Percentiles rank a stretch among this genome's conserved stretches.
These are phyloP conservation scores for Kwoniella heveanensis DNA, from an alignment of 768 basidiomycete genomes.

Conservation along the genomic window DNA sequence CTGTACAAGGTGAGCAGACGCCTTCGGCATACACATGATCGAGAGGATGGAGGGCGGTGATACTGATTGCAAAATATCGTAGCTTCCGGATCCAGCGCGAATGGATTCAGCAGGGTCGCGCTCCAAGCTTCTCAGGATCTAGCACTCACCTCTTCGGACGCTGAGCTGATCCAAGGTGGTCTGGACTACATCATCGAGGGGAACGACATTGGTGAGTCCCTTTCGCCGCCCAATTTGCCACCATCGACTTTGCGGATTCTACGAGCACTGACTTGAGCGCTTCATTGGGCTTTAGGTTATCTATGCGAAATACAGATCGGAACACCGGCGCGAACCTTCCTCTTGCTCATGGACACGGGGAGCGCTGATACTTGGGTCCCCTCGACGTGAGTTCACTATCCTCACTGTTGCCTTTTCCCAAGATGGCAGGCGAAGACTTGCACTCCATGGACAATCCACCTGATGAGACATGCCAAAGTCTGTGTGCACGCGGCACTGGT, in stretches of 20 bases:
- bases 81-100: slow-evolving; percentile 34
- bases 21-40: no score
- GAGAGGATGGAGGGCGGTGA: no score
- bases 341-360: slow-evolving; percentile 70
- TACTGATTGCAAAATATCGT: no score
- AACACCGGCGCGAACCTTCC: slow-evolving; percentile 65
- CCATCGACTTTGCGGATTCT: no score
- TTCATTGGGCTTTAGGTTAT: slow-evolving; percentile 54
- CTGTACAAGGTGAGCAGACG: slow-evolving; percentile 10
- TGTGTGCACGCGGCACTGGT: no score
- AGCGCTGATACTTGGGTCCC: slow-evolving; percentile 69
- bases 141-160: slow-evolving; percentile 16
- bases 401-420: no score
- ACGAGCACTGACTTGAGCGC: no score
- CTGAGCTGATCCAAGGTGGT: slow-evolving; percentile 22
- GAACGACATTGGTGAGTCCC: slow-evolving; percentile 57
- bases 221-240: background rate
- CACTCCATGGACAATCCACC: background rate
- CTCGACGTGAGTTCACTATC: slow-evolving; percentile 26
- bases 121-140: slow-evolving; percentile 12
- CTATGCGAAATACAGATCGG: slow-evolving; percentile 64
- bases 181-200: slow-evolving; percentile 62
- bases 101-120: slow-evolving; percentile 29
- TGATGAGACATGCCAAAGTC: no score
- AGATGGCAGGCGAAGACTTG: no score